phyloP scores from a whole-genome alignment of 495 filamentous ascomycete genomes.

The Daldinia grandis region DNA sequence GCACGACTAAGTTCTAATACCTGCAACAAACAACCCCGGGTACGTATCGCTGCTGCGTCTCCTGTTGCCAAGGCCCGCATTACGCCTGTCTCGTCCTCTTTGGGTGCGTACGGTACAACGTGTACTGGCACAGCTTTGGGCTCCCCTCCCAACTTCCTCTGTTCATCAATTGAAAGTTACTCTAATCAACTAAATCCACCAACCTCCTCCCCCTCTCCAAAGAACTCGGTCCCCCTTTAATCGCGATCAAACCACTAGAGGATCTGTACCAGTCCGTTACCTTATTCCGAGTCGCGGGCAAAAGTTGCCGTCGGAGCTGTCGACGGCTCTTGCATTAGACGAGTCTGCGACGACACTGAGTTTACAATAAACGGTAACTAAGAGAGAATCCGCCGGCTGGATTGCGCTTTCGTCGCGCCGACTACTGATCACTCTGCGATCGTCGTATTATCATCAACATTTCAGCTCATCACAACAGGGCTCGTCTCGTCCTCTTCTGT shows the following conservation, averaged over 20 bases:
- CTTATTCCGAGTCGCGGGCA: constrained; percentile 8
- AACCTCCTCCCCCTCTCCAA: constrained; percentile 20
- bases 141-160: constrained; percentile 34
- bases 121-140: constrained; percentile 27
- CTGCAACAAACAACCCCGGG: background rate
- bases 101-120: constrained; percentile 20
- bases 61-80: constrained; percentile 35
- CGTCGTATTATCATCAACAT: constrained; percentile 27
- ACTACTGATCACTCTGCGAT: constrained; percentile 31
- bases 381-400: constrained; percentile 43
- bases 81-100: constrained; percentile 22
- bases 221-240: constrained; percentile 6
- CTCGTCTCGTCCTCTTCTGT: constrained; percentile 3
- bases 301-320: constrained; percentile 17
- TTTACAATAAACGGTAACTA: constrained; percentile 1
- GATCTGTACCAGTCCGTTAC: constrained; percentile 15
- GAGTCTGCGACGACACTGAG: constrained; percentile 22
- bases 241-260: constrained; percentile 21
- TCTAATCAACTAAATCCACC: constrained; percentile 34
- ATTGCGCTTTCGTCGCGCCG: constrained; percentile 43
- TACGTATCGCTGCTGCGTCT: constrained; percentile 3
- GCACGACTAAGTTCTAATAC: background rate
- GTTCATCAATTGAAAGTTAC: constrained; percentile 32
- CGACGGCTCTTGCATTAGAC: constrained; percentile 3
- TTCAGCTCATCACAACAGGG: constrained; percentile 16